A percentile compares a stretch with the other conserved stretches of the same genome.
phyloP scores from a whole-genome alignment of 2,329 filamentous ascomycete genomes.

The Penicillium glabrum region DNA sequence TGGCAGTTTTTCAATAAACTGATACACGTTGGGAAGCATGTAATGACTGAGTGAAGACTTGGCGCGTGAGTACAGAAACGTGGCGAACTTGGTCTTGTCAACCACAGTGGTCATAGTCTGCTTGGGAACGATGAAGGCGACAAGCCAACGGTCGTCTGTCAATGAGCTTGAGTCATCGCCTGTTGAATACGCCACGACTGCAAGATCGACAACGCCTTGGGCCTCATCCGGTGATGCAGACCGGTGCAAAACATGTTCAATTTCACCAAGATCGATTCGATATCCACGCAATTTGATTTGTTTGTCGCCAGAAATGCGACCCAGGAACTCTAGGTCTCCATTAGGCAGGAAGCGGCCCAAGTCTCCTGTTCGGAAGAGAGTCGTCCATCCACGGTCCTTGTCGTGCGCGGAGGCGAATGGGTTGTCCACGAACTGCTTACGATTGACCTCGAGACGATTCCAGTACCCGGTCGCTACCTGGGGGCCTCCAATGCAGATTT shows the following conservation, averaged over 20 bases:
- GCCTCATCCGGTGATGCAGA: neutral
- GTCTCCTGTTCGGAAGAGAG: conserved; percentile 1
- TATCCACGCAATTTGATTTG: conserved; percentile 3
- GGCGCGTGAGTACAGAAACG: neutral
- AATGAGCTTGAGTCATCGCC: neutral
- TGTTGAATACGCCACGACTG: neutral
- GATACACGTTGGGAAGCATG: neutral
- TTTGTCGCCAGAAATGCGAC: neutral
- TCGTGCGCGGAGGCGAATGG: neutral
- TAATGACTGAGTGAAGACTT: neutral
- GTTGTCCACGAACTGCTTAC: neutral
- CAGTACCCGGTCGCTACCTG: neutral
- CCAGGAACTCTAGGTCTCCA: neutral
- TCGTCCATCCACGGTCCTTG: neutral
- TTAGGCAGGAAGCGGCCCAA: neutral
- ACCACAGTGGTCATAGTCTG: neutral
- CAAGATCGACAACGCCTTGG: neutral
- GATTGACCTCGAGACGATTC: neutral
- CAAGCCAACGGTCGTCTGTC: neutral
- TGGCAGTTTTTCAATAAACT: neutral
- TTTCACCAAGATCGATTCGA: conserved; percentile 2
- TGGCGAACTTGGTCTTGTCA: neutral
- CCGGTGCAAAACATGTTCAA: neutral
- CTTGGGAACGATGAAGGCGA: neutral
- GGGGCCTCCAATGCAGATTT: neutral